Conservation (phyloP, 2,329 filamentous ascomycete genomes). For the Zasmidium citrigriseum region DNA sequence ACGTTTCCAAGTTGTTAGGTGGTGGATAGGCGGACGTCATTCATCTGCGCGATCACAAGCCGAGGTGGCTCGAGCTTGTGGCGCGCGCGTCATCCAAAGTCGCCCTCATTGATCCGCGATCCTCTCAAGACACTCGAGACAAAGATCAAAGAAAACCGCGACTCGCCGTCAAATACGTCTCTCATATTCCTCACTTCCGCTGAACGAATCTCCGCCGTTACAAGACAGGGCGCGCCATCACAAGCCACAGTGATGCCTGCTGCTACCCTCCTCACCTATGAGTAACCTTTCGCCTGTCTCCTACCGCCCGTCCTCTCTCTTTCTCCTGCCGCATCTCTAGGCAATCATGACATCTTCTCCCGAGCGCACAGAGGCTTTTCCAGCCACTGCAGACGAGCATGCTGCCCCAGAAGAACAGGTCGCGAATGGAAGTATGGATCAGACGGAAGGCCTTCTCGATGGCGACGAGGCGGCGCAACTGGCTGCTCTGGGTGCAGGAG, state of each 20-base stretch:
- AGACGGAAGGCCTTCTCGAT: not conserved
- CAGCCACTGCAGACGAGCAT: not conserved
- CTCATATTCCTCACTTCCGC: no score
- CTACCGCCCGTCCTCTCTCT: conserved; percentile 1
- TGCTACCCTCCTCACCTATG: conserved; percentile 3
- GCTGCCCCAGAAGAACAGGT: no score
- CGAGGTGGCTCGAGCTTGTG: not conserved
- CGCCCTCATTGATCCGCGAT: no score
- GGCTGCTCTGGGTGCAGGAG: conserved; percentile 40
- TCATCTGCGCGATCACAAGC: not conserved
- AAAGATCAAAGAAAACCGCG: no score
- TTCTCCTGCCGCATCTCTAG: not conserved
- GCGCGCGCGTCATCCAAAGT: not conserved
- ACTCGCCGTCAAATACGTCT: no score
- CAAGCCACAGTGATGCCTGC: conserved; percentile 9
- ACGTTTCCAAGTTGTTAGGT: no score
- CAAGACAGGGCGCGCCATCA: not conserved
- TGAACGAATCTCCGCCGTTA: not conserved
- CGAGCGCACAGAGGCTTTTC: not conserved
- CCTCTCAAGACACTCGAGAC: no score
- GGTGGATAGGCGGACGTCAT: not conserved
- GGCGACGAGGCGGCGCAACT: conserved; percentile 43
- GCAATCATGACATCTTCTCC: conserved; percentile 6
- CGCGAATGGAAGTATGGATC: no score
- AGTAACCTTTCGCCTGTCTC: conserved; percentile 6